Evolutionary conservation across 2,329 filamentous ascomycete genomes (phyloP), one percentile per base, ranked within the genome.

Genomic region (Aspergillus fumigatus): DNA sequence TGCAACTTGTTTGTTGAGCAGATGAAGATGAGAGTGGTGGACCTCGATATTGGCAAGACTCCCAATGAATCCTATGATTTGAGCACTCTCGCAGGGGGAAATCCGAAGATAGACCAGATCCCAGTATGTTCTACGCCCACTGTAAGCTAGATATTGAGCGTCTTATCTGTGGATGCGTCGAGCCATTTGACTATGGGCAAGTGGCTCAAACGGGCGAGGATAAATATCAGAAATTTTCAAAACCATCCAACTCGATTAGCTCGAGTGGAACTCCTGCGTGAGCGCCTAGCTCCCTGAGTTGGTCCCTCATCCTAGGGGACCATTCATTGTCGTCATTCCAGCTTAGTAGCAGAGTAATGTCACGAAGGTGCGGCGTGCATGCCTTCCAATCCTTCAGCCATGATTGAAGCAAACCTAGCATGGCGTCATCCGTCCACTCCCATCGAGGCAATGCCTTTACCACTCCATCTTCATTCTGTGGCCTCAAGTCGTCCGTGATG

Each of bases 371-470:
- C 4, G 60, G 62, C 23, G 59, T 58, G 23, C 26, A 57, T 3
- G 11, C 29, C 11, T 50, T 60, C 53, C 55, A 53, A 47, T 59
- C 52, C 32, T 51, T n/a, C 23, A 65, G 51, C 61, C 62, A 65
- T 45, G 49, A 48, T 53, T 40, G 55, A 50, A 63, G 14, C 43
- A 54, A 27, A 23, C 26, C 51, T 29, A 62, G 3, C 17, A 59
- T 38, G 19, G 43, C 41, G 17, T 17, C n/a, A 23, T 32, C 38
- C 11, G 35, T 23, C 49, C 53, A 61, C 40, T 54, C 57, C 48
- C 51, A 60, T 11, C 3, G 2, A 32, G 29, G 29, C 29, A 4
- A 32, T 32, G 1, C 29, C 0, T 11, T 1, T 32, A 32, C 29
- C 10, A 32, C 4, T n/a, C 32, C 32, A 49, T 45, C 17, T 4